Base-by-base conservation (phyloP, 169 alveolate genomes). In the Plasmodium relictum region DNA sequence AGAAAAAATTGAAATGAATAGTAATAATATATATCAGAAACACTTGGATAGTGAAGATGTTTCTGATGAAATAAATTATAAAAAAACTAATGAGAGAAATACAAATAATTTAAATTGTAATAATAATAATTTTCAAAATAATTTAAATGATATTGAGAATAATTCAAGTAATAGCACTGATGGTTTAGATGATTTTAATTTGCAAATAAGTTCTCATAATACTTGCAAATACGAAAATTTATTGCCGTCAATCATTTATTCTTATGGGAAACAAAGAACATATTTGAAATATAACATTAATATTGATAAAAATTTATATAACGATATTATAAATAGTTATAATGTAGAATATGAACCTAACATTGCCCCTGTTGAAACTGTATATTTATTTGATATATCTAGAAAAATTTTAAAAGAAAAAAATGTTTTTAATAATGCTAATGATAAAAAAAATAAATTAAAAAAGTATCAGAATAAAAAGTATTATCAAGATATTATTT, bases 241-340 rank as follows among this genome's bases (percentile, higher is more conserved):
- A 14, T 41, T 85, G 9, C 92, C 92, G 1, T 69, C 92, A 6
- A 85, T 85, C 71, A 85, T 85, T 31, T 85, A 85, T 39, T 52
- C 92, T 5, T 85, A 16, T n/a, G 92, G 92, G 20, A 85, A 85
- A 62, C 92, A 85, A 52, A 70, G 59, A 85, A 62, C 74, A 22
- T 85, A 85, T 24, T 24, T 85, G 69, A 85, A 85, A 52, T 63
- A 85, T 66, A 54, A 85, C 69, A 85, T 85, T 2, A 44, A 85
- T 39, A 65, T 85, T 20, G 87, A 85, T 16, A 70, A 73, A 69
- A 85, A 58, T 44, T 58, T 85, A 48, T 85, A 85, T 44, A 85
- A 85, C 45, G 59, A 85, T 37, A 85, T 85, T 26, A 39, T 85
- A 6, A 71, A 58, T 39, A 85, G 69, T 39, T 85, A 70, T 31